These are phyloP conservation scores for Ceratocystis lukuohia DNA, from an alignment of 2,329 filamentous ascomycete genomes.

Conservation along the genomic window DNA sequence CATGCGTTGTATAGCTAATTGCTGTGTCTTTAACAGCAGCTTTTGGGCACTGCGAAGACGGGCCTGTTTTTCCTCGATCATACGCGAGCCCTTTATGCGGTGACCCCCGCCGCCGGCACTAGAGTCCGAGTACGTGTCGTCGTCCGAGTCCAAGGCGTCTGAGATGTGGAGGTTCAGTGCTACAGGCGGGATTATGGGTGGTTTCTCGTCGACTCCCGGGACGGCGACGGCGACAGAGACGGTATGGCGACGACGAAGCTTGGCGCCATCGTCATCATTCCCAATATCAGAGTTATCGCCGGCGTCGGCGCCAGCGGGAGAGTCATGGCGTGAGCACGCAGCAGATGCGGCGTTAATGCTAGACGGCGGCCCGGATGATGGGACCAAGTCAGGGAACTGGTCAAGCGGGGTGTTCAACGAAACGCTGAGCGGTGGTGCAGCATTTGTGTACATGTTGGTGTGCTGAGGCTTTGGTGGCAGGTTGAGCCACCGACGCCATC, in stretches of 20 bases:
- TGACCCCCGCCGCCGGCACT: slow-evolving; percentile 21
- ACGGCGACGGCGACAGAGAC: slow-evolving; percentile 20
- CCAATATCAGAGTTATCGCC: slow-evolving; percentile 11
- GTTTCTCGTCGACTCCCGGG: neutral
- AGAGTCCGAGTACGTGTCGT: slow-evolving; percentile 22
- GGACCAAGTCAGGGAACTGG: slow-evolving; percentile 5
- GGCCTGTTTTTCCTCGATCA: slow-evolving; percentile 28
- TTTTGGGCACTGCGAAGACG: slow-evolving; percentile 31
- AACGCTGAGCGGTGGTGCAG: slow-evolving; percentile 19
- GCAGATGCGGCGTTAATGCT: slow-evolving; percentile 13
- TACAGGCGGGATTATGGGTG: slow-evolving; percentile 17
- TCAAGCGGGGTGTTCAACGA: slow-evolving; percentile 12
- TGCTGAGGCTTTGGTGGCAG: slow-evolving; percentile 19
- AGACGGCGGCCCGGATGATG: slow-evolving; percentile 1
- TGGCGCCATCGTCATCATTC: slow-evolving; percentile 16
- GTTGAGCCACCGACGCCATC: slow-evolving; percentile 20
- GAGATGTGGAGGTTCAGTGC: slow-evolving; percentile 19
- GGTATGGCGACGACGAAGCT: slow-evolving; percentile 17
- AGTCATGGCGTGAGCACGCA: slow-evolving; percentile 9
- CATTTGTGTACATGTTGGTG: slow-evolving; percentile 20
- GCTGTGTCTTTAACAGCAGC: slow-evolving; percentile 26
- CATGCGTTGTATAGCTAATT: neutral
- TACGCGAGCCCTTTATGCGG: slow-evolving; percentile 21
- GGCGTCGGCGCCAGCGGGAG: slow-evolving; percentile 3
- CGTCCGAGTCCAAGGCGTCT: slow-evolving; percentile 21